Evolutionary conservation across 78 protist genomes (phyloP), one percentile per base, ranked within the genome.

Genomic region (Polysphondylium violaceum): DNA sequence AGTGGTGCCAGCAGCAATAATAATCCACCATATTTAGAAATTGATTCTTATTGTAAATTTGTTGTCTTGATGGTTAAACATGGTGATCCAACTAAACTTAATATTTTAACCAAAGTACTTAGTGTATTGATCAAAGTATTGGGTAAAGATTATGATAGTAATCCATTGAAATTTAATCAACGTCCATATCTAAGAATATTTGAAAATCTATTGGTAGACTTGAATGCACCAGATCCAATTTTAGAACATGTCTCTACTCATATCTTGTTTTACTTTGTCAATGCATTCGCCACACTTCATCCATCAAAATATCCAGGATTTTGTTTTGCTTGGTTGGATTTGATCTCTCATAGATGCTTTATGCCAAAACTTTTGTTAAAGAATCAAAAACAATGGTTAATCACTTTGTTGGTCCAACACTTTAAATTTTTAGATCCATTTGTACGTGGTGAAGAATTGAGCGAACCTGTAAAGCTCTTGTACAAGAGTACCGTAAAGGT

Each of bases 311-410:
- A 92, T 16, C 99, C 99, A 12, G 97, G 93, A n/a, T 98, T 99
- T 68, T 96, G 98, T 19, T 99, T 99, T 76, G 97, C 98, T 21
- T 99, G 99, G 99, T 87, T 98, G 33, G 98, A 97, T 64, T 92
- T 98, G 31, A 53, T 97, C 61, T 69, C 98, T n/a, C 98, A 98
- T 72, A 94, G 98, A 33, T 25, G 61, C 23, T 94, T 98, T 81
- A 95, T 99, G 98, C 97, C 99, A 9, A 76, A 95, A 81, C 87
- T 98, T 43, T 76, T 98, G 36, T 23, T 25, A 16, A 25, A 68
- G 14, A 81, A 64, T 23, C 98, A 97, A 61, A 94, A 96, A 96
- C 71, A 93, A 25, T 35, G 83, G 89, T 93, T 94, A 94, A 94
- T 95, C 53, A 59, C 65, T 11, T 95, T 99, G 0, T 69, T 99